Conservation (phyloP, 371 early-diverging fungal species). For the Apophysomyces trapeziformis region DNA sequence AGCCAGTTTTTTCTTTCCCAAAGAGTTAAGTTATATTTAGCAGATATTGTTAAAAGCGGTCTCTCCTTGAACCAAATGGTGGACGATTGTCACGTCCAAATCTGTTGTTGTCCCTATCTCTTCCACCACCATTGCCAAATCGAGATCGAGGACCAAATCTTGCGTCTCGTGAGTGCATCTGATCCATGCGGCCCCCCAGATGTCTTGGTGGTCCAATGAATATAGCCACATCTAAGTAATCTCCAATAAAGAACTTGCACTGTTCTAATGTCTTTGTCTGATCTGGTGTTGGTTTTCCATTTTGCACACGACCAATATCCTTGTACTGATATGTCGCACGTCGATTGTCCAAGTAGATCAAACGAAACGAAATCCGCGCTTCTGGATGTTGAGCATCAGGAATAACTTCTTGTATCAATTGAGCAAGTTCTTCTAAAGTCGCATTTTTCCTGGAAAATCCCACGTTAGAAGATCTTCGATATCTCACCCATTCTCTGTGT, state of each 20-base stretch:
- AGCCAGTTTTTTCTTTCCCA: too few species aligned
- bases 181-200: constrained; percentile 4
- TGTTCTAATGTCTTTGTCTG: constrained; percentile 63
- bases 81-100: constrained; percentile 5
- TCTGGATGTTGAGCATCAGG: constrained; percentile 58
- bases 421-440: constrained; percentile 67
- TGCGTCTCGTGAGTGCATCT: constrained; percentile 3
- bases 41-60: not conserved
- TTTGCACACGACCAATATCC: constrained; percentile 60
- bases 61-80: constrained; percentile 1
- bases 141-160: constrained; percentile 3
- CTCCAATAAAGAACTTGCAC: constrained; percentile 65
- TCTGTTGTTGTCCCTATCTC: constrained; percentile 9
- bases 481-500: not conserved
- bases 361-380: constrained; percentile 59
- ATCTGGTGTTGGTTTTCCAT: constrained; percentile 45
- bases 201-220: constrained; percentile 46
- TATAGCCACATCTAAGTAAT: constrained; percentile 65
- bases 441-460: constrained; percentile 63
- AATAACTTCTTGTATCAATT: constrained; percentile 55
- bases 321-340: constrained; percentile 43
- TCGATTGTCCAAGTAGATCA: constrained; percentile 55
- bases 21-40: too few species aligned
- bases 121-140: constrained; percentile 4
- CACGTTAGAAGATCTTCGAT: not conserved